Evolutionary conservation across 768 basidiomycete species (phyloP), one percentile per base, ranked within the genome.

Genomic region (Suillus spraguei): DNA sequence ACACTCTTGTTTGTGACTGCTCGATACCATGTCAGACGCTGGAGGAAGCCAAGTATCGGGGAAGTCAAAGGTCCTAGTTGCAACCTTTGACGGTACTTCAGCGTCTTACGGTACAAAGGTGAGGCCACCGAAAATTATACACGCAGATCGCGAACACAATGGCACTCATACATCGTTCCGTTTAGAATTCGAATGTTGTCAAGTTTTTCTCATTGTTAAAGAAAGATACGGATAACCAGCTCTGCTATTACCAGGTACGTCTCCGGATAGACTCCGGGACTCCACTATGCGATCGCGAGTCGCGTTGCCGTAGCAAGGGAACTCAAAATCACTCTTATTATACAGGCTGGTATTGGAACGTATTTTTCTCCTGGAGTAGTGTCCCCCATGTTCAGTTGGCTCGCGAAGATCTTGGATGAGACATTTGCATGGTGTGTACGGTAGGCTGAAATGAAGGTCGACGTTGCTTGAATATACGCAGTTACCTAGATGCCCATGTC

Each of bases 21-120:
- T 41, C 55, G 17, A 32, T 41, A 54, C n/a, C 39, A 76, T 74
- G 73, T 62, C 67, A 24, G 62, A 66, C 50, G 17, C 32, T 14
- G 62, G 53, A 32, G 42, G 36, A 11, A 59, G 41, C 35, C 38
- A 65, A 32, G 6, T 59, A 8, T 58, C 63, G 8, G 62, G 64
- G 13, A 60, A 63, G 47, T 69, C 80, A 11, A 81, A 84, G 38
- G 81, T 81, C 0, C 79, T 89, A 35, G 77, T 90, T 36, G 76
- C 91, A 28, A 89, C 87, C 72, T 91, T 91, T 68, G 90, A 91
- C 66, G 90, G 90, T 14, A 90, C 90, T 4, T 72, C 80, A 2
- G 78, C 79, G 60, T 80, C 86, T 67, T 90, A 83, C 65, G 74
- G 79, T 64, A 70, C 74, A 4, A 68, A 72, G 62, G 88, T 87